Conservation (phyloP, 1,284 basidiomycete species). For the Melampsora larici-populina region DNA sequence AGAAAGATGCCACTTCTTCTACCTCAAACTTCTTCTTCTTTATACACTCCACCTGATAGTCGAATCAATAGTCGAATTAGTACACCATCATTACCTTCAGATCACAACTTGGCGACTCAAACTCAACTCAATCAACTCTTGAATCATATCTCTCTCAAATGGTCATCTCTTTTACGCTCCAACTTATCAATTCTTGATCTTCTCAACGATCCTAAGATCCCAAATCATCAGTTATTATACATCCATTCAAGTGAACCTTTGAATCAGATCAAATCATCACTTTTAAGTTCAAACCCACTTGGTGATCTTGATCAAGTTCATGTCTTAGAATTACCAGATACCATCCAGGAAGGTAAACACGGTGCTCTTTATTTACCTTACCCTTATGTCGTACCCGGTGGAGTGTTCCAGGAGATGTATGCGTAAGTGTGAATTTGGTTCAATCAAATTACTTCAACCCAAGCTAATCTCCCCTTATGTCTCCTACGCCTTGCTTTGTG, state of each 20-base stretch:
- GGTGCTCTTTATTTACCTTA: slow-evolving; percentile 36
- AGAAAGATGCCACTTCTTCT: too few species aligned
- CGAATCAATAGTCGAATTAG: not conserved
- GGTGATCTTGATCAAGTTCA: too few species aligned
- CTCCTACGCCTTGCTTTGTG: too few species aligned
- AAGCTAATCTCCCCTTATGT: too few species aligned
- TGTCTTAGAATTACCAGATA: slow-evolving; percentile 17
- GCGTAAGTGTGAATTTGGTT: slow-evolving; percentile 18
- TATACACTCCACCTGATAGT: not conserved
- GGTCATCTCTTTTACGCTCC: slow-evolving; percentile 22
- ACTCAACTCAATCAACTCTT: slow-evolving; percentile 5
- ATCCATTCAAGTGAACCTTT: not conserved
- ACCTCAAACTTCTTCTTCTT: not conserved
- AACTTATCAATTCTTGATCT: slow-evolving; percentile 29
- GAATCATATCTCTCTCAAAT: too few species aligned
- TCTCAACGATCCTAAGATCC: slow-evolving; percentile 25
- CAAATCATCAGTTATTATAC: not conserved
- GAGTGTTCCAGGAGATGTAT: slow-evolving; percentile 42
- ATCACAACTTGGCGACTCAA: not conserved
- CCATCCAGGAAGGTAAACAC: slow-evolving; percentile 3
- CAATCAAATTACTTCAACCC: too few species aligned
- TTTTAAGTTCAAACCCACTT: slow-evolving; percentile 5
- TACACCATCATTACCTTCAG: too few species aligned
- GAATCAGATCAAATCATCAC: not conserved
- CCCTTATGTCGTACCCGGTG: slow-evolving; percentile 40